Percentiles rank a stretch among this genome's conserved stretches.
phyloP scores from a whole-genome alignment of 129 eudicot genomes.

The Chrysanthemum lavandulifolium region DNA sequence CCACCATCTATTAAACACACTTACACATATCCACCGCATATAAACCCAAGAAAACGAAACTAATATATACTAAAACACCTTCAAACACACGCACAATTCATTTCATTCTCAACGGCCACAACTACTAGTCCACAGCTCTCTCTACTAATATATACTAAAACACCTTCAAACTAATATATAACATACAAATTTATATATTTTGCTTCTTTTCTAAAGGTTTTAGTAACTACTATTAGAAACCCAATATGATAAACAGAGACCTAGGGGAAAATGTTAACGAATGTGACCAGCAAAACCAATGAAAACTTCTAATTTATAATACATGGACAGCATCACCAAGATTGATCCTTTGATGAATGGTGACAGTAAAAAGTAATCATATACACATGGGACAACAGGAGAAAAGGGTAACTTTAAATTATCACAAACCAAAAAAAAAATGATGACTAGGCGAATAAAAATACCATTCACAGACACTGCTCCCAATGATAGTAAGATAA shows the following conservation, averaged over 20 bases:
- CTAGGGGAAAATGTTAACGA: background rate
- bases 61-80: no score
- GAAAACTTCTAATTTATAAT: constrained; percentile 19
- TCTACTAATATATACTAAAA: no score
- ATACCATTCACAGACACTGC: constrained; percentile 12
- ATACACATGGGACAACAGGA: constrained; percentile 38
- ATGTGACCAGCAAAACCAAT: background rate
- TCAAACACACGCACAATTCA: no score
- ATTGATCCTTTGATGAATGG: constrained; percentile 14
- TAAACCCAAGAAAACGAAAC: no score
- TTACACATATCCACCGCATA: no score
- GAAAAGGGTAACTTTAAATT: constrained; percentile 11
- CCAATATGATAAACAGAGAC: background rate
- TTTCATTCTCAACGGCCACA: no score
- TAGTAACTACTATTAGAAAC: no score
- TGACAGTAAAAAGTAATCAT: constrained; percentile 27
- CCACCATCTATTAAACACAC: no score
- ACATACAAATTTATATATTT: no score
- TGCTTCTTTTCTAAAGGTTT: no score
- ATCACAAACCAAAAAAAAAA: constrained; percentile 28
- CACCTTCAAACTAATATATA: no score
- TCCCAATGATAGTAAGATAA: constrained; percentile 13
- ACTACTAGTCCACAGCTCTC: no score
- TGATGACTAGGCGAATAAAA: constrained; percentile 20
- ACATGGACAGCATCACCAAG: constrained; percentile 36